phyloP scores from a whole-genome alignment of 2,329 filamentous ascomycete species.

The Colletotrichum chlorophyti region DNA sequence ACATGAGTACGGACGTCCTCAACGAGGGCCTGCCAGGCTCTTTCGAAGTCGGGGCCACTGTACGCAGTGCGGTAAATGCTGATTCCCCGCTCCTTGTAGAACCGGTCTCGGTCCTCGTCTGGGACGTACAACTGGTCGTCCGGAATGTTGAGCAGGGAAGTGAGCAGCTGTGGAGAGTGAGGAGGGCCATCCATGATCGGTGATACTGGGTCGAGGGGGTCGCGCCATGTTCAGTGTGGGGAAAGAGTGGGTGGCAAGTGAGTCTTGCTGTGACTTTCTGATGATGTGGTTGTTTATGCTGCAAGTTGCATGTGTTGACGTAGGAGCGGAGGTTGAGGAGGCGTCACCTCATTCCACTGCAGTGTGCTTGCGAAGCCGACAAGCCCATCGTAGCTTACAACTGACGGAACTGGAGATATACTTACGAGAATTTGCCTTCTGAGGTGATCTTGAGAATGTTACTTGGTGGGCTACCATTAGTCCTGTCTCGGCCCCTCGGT shows the following conservation, averaged over 20 bases:
- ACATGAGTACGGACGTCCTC: not conserved
- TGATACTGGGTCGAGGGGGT: not conserved
- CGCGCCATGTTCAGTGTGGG: no score
- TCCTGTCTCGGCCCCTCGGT: no score
- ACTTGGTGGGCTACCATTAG: no score
- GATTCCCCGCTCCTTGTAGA: not conserved
- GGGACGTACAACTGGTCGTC: not conserved
- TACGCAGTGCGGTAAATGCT: slow-evolving; percentile 2
- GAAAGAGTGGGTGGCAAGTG: not conserved
- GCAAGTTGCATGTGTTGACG: not conserved
- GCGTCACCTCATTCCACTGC: not conserved
- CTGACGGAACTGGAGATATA: no score
- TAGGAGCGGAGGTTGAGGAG: not conserved
- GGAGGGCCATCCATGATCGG: not conserved
- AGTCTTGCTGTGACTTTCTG: not conserved
- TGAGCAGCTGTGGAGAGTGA: not conserved
- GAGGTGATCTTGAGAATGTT: no score
- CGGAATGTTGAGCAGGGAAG: not conserved
- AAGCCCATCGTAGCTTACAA: no score
- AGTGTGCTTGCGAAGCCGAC: no score
- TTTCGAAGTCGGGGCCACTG: not conserved
- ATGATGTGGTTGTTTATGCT: not conserved
- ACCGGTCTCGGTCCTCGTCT: not conserved
- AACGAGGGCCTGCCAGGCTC: not conserved
- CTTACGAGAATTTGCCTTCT: no score